These are phyloP conservation scores for Albifimbria verrucaria DNA, from an alignment of 2,329 filamentous ascomycete genomes.

Conservation along the genomic window DNA sequence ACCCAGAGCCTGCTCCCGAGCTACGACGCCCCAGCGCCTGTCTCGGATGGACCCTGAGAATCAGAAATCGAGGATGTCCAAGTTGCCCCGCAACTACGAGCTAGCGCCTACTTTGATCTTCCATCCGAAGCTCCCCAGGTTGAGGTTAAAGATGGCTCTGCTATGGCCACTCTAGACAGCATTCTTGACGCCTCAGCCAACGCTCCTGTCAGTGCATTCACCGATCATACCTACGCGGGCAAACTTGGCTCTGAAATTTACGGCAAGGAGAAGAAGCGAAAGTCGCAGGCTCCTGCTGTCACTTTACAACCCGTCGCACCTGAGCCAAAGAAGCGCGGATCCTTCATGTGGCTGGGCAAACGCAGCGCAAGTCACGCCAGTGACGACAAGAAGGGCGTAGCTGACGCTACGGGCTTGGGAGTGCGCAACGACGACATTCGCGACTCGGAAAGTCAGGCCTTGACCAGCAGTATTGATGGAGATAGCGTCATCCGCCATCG, in stretches of 20 bases:
- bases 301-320: conserved; percentile 11
- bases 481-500: conserved; percentile 19
- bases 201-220: conserved; percentile 88
- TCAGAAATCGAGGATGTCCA: conserved; percentile 29
- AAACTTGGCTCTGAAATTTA: conserved; percentile 74
- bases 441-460: conserved; percentile 15
- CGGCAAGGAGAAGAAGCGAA: conserved; percentile 54
- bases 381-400: conserved; percentile 21
- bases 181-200: conserved; percentile 86
- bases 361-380: conserved; percentile 27
- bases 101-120: conserved; percentile 85
- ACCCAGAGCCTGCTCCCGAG: conserved; percentile 13
- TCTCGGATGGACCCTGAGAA: conserved; percentile 27
- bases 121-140: conserved; percentile 51
- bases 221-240: conserved; percentile 80
- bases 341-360: conserved; percentile 46
- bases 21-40: conserved; percentile 29
- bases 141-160: conserved; percentile 71
- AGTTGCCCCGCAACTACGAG: conserved; percentile 71
- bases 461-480: conserved; percentile 19
- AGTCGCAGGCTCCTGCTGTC: conserved; percentile 23
- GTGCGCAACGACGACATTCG: conserved; percentile 21
- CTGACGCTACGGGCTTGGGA: conserved; percentile 17
- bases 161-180: conserved; percentile 82
- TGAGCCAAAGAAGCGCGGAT: conserved; percentile 43